These are phyloP conservation scores for Phyllosticta capitalensis DNA, from an alignment of 2,329 filamentous ascomycete genomes.

Conservation along the genomic window DNA sequence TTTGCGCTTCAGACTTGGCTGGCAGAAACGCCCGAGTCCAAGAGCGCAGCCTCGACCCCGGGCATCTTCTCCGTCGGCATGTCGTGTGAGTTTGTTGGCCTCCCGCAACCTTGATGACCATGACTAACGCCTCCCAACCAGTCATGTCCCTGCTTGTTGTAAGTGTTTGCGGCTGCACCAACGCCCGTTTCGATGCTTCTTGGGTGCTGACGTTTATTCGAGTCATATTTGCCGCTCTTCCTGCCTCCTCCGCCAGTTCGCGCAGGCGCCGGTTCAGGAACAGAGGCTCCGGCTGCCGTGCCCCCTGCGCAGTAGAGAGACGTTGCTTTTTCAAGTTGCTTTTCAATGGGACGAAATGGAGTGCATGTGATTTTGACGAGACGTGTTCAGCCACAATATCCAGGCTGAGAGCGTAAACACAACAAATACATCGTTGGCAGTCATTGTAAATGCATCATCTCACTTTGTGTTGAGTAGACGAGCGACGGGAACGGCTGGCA, in stretches of 20 bases:
- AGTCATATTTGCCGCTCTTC: constrained; percentile 57
- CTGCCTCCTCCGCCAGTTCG: constrained; percentile 43
- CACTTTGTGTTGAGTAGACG: too few relatives aligned
- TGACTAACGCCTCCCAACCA: constrained; percentile 16
- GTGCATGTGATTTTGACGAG: not conserved
- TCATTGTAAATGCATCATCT: too few relatives aligned
- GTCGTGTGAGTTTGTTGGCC: constrained; percentile 50
- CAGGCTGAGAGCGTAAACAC: too few relatives aligned
- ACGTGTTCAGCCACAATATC: too few relatives aligned
- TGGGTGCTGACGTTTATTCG: constrained; percentile 27
- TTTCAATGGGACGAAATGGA: too few relatives aligned
- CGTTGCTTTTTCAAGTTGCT: not conserved
- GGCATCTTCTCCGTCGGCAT: constrained; percentile 68
- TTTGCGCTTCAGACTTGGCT: constrained; percentile 70
- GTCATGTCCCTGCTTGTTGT: constrained; percentile 39
- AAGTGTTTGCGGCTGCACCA: constrained; percentile 17
- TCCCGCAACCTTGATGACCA: not conserved
- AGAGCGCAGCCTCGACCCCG: constrained; percentile 58
- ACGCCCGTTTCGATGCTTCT: not conserved
- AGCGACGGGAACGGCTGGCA: not conserved
- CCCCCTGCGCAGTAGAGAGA: constrained; percentile 28
- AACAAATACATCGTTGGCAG: too few relatives aligned
- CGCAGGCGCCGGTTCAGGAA: constrained; percentile 30
- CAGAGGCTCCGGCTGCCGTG: constrained; percentile 40
- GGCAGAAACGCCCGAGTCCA: constrained; percentile 59